phyloP scores from a whole-genome alignment of 768 basidiomycete species.

The Bullera alba region DNA sequence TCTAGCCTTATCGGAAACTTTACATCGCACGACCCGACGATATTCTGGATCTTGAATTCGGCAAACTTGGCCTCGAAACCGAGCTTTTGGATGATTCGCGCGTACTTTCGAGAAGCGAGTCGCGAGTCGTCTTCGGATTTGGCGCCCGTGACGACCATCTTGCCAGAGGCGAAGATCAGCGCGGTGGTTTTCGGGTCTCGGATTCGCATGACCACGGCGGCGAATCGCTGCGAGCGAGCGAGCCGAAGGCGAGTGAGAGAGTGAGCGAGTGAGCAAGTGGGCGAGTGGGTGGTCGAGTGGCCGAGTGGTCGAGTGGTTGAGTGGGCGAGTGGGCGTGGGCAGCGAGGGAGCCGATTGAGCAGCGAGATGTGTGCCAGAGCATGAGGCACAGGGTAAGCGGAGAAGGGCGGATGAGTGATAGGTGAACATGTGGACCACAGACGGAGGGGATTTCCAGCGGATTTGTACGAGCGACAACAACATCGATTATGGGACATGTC shows the following conservation, averaged over 20 bases:
- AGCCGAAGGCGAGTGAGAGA: neutral
- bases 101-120: slow-evolving; percentile 95
- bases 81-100: slow-evolving; percentile 97
- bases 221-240: slow-evolving; percentile 76
- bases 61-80: slow-evolving; percentile 99
- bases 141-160: slow-evolving; percentile 99
- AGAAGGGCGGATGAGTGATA: neutral
- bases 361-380: neutral
- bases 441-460: no score
- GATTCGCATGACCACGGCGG: slow-evolving; percentile 99
- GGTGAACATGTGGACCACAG: neutral
- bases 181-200: slow-evolving; percentile 99
- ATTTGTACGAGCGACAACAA: no score
- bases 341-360: neutral
- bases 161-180: slow-evolving; percentile 97
- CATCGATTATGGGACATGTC: neutral
- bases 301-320: neutral
- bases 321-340: neutral
- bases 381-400: neutral
- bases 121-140: slow-evolving; percentile 98
- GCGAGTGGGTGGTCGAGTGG: slow-evolving; percentile 51
- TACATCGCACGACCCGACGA: slow-evolving; percentile 95
- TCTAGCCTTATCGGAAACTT: slow-evolving; percentile 98
- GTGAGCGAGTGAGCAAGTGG: slow-evolving; percentile 29
- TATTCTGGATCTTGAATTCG: slow-evolving; percentile 99